These are phyloP conservation scores for Carpinus viminea DNA, from an alignment of 306 rosid genomes.

Conservation along the genomic window DNA sequence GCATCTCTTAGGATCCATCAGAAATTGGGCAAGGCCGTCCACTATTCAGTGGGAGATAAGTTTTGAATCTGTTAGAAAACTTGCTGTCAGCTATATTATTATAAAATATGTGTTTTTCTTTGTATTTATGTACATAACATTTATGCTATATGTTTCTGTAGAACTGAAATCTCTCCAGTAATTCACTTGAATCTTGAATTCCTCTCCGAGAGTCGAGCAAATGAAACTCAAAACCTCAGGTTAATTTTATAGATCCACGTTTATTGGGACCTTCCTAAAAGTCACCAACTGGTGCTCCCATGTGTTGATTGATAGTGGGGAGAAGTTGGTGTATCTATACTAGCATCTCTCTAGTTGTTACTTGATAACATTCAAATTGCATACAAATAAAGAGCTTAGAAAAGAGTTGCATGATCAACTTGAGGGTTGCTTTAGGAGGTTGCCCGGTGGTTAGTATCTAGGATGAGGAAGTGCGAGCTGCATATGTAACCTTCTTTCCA, in stretches of 20 bases:
- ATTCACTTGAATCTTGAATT: neutral
- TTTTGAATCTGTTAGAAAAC: neutral
- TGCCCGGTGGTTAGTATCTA: neutral
- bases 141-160: neutral
- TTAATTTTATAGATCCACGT: neutral
- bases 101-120: neutral
- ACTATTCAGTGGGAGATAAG: neutral
- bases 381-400: neutral
- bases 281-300: neutral
- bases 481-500: neutral
- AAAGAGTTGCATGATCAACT: neutral
- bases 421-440: neutral
- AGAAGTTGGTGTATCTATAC: neutral
- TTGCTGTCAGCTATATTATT: neutral
- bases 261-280: neutral
- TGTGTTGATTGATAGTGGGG: neutral
- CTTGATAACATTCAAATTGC: neutral
- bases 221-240: neutral
- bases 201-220: neutral
- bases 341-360: neutral
- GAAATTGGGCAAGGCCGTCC: neutral
- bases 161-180: neutral
- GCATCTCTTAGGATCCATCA: neutral
- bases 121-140: neutral
- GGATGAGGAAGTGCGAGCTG: neutral